Conservation (phyloP, 78 protist species). For the Guillardia theta region DNA sequence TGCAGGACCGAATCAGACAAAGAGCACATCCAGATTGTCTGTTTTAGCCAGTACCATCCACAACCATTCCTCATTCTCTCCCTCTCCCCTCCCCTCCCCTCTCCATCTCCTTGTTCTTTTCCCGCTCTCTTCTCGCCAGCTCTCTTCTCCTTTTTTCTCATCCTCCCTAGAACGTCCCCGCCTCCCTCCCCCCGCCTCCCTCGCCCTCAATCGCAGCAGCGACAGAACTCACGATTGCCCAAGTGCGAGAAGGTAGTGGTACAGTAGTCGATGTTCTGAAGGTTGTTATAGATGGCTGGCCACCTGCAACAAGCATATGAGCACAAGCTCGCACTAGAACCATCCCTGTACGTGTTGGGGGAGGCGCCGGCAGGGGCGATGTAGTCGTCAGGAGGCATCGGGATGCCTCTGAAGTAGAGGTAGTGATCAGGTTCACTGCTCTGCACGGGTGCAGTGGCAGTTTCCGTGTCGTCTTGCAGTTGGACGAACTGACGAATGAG, state of each 20-base stretch:
- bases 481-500: too few species aligned
- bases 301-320: not conserved
- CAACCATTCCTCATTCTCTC: not conserved
- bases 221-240: not conserved
- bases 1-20: not conserved
- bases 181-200: too few species aligned
- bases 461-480: too few species aligned
- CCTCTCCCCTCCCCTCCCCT: not conserved
- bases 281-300: conserved; percentile 1
- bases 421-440: too few species aligned
- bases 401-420: conserved; percentile 23
- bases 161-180: not conserved
- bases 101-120: not conserved
- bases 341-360: conserved; percentile 14
- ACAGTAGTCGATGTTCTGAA: conserved; percentile 17
- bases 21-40: not conserved
- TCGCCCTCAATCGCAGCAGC: not conserved
- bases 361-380: not conserved
- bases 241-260: not conserved
- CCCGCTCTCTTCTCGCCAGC: not conserved
- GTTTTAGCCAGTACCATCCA: too few species aligned
- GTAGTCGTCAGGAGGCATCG: not conserved
- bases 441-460: too few species aligned
- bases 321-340: not conserved
- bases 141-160: not conserved